Base-by-base conservation (phyloP, 2,329 filamentous ascomycete genomes). In the Fusarium burgessii region DNA sequence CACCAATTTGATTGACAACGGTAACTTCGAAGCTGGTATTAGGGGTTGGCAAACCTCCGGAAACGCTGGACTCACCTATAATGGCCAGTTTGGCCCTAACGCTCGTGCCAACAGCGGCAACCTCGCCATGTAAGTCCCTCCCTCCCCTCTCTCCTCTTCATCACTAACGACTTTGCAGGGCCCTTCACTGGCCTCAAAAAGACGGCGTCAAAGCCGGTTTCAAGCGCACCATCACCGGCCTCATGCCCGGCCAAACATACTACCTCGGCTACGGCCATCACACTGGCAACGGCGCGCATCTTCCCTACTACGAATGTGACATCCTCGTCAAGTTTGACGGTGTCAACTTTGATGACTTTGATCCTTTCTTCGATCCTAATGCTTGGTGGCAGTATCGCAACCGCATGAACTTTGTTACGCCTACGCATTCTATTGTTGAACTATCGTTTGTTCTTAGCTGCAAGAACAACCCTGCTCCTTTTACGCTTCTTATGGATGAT, bases 401-500 rank as follows among this genome's bases (percentile, higher is more conserved):
- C 14, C 58, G 40, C 7, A 47, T 45, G 47, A 36, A 29, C 35
- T 43, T 27, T 23, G 43, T 68, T 7, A 13, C 35, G 6, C 52
- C 54, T 14, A 25, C 20, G 0, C 6, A 32, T 8, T 25, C 29
- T 0, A 14, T 35, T 0, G 52, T 23, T 8, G 58, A 42, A 13
- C 15, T 71, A 1, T 56, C 54, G 5, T 58, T 71, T 32, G 68
- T 56, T 45, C 58, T 71, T 2, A 52, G 6, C 2, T 71, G 68
- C 50, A 25, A 42, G 25, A 8, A 6, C 14, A 55, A 63, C 27
- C 47, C 52, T 11, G 51, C 33, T 6, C 3, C 60, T 5, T 71
- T 70, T 18, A 42, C 23, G 1, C 41, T 71, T 17, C 38, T 71
- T 8, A 55, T 70, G 43, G 68, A 70, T 23, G 67, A 70, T 23